phyloP scores from a whole-genome alignment of 169 alveolate genomes.

The Cryptosporidium xiaoi region DNA sequence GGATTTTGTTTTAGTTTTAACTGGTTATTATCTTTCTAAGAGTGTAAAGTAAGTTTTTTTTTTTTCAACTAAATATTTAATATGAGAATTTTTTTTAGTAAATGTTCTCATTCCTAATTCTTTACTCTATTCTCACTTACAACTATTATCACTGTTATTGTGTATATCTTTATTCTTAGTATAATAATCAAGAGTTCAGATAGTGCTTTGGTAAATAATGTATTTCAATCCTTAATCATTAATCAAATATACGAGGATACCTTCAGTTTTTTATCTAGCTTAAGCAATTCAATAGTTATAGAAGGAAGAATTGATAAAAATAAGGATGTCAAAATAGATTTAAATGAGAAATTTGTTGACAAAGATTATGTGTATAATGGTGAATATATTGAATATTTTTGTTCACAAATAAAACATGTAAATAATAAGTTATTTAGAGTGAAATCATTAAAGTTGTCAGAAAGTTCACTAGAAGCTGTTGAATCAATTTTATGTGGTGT shows the following conservation, averaged over 20 bases:
- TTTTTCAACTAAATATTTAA: no score
- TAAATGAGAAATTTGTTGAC: neutral
- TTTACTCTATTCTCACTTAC: neutral
- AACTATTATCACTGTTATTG: neutral
- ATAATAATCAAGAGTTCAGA: no score
- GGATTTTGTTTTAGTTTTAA: neutral
- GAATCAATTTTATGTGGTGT: neutral
- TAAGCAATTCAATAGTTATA: neutral
- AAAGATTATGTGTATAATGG: neutral
- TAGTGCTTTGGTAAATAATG: neutral
- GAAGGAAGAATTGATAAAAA: slow-evolving; percentile 3
- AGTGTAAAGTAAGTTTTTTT: slow-evolving; percentile 15
- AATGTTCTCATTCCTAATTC: neutral
- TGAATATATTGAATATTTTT: neutral
- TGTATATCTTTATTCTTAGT: neutral
- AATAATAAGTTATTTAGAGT: slow-evolving; percentile 24
- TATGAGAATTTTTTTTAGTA: neutral
- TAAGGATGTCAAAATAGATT: neutral
- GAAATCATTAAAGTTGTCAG: slow-evolving; percentile 22
- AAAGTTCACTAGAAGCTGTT: neutral
- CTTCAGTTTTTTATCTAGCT: neutral
- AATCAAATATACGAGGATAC: slow-evolving; percentile 42
- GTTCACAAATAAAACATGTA: neutral
- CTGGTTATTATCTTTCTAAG: slow-evolving; percentile 25
- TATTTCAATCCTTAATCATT: neutral